phyloP scores from a whole-genome alignment of 208 protist species.

The Porcisia hertigi region DNA sequence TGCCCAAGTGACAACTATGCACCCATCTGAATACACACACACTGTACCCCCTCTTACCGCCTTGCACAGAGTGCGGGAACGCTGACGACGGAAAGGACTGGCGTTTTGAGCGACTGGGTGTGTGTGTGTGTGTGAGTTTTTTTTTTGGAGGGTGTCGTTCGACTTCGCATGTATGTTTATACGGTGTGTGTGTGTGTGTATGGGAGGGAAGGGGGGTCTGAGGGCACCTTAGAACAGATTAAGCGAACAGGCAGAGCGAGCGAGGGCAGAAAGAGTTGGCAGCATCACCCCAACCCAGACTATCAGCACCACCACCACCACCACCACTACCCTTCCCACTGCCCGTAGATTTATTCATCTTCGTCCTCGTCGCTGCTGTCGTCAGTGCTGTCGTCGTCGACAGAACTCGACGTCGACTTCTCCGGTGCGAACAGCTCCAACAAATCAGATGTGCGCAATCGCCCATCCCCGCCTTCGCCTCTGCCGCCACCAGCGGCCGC shows the following conservation, averaged over 20 bases:
- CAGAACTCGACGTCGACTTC: conserved; percentile 3
- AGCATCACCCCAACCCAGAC: too few relatives aligned
- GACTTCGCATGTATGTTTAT: background rate
- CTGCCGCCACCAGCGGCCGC: conserved; percentile 7
- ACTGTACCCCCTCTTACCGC: too few relatives aligned
- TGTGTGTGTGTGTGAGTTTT: background rate
- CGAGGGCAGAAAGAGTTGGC: background rate
- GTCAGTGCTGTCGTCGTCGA: conserved; percentile 18
- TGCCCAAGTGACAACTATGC: too few relatives aligned
- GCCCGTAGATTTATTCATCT: background rate
- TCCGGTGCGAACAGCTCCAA: conserved; percentile 51
- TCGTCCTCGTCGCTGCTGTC: conserved; percentile 13
- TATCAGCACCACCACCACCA: too few relatives aligned
- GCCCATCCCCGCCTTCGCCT: conserved; percentile 17
- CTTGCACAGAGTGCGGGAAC: too few relatives aligned
- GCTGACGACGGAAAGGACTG: too few relatives aligned
- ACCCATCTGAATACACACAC: too few relatives aligned
- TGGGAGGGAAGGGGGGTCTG: background rate
- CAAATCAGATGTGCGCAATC: conserved; percentile 53
- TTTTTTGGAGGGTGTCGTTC: too few relatives aligned
- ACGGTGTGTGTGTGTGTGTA: background rate
- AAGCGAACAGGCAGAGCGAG: background rate
- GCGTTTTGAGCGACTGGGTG: too few relatives aligned
- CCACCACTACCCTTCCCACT: background rate
- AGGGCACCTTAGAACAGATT: background rate